Conservation (phyloP, 2,329 filamentous ascomycete species). For the Arthrobotrys conoides region DNA sequence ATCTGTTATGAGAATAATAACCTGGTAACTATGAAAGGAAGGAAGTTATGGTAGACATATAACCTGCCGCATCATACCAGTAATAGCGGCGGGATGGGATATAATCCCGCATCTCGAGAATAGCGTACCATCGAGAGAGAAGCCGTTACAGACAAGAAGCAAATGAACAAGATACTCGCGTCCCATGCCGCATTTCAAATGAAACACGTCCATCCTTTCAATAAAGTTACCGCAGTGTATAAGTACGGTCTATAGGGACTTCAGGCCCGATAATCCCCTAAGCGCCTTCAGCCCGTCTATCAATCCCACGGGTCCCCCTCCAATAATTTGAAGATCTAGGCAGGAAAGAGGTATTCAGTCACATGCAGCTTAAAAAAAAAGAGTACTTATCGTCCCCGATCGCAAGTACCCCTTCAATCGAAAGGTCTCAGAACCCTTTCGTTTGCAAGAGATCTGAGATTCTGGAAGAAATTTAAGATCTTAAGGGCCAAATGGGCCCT, state of each 20-base stretch:
- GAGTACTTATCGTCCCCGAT: background rate
- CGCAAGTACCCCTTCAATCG: constrained; percentile 18
- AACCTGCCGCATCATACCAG: constrained; percentile 29
- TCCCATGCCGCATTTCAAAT: constrained; percentile 21
- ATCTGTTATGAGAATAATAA: background rate
- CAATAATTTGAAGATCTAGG: background rate
- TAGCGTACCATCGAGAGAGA: background rate
- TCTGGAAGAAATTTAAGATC: constrained; percentile 41
- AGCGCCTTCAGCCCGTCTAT: constrained; percentile 5
- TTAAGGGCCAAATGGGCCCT: constrained; percentile 21
- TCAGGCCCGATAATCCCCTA: constrained; percentile 15
- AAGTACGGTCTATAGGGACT: background rate
- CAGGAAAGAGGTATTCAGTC: background rate
- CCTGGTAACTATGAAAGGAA: background rate
- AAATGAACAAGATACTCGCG: background rate
- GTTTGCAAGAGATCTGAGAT: constrained; percentile 24
- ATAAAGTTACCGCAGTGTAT: background rate
- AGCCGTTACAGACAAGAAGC: too few species aligned
- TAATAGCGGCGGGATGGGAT: background rate
- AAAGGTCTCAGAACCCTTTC: constrained; percentile 1
- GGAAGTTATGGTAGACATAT: background rate
- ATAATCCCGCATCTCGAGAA: constrained; percentile 14
- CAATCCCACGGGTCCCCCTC: background rate
- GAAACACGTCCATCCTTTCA: background rate
- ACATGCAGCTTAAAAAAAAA: background rate